These are phyloP conservation scores for Vanderwaltozyma polyspora DNA, from an alignment of 805 yeast species.

Conservation along the genomic window DNA sequence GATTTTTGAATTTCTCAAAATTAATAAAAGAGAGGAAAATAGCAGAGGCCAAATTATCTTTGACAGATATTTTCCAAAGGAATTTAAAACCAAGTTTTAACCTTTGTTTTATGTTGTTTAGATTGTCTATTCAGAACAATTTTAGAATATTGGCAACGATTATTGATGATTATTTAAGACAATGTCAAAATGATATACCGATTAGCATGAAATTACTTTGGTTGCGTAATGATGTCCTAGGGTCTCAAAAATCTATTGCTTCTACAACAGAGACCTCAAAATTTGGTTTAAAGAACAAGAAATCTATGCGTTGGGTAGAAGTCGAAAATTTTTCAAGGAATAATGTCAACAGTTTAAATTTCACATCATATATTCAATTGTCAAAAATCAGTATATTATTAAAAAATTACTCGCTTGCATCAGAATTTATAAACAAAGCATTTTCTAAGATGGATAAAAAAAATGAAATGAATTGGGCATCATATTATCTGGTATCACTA, in stretches of 20 bases:
- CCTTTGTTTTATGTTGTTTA: constrained; percentile 13
- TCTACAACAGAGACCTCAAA: too few relatives aligned
- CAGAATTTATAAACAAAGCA: constrained; percentile 4
- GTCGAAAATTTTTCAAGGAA: too few relatives aligned
- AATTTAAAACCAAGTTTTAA: constrained; percentile 15
- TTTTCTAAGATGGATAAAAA: constrained; percentile 4
- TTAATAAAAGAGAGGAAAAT: constrained; percentile 5
- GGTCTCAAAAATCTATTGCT: too few relatives aligned
- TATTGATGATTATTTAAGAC: constrained; percentile 10
- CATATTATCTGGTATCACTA: constrained; percentile 15
- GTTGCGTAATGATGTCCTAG: too few relatives aligned
- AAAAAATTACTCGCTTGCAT: constrained; percentile 8
- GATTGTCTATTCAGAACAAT: constrained; percentile 9
- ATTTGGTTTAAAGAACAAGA: too few relatives aligned
- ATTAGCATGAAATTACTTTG: constrained; percentile 17
- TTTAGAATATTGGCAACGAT: constrained; percentile 10
- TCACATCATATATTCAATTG: constrained; percentile 18
- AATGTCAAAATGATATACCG: constrained; percentile 10
- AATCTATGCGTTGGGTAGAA: too few relatives aligned
- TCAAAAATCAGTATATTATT: constrained; percentile 9
- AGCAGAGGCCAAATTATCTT: constrained; percentile 5
- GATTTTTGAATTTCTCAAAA: constrained; percentile 4
- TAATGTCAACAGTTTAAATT: too few relatives aligned
- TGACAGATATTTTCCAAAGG: constrained; percentile 13
- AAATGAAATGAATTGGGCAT: constrained; percentile 13